A percentile compares a stretch with the other conserved stretches of the same genome.
These are phyloP conservation scores for Paecilomyces variotii DNA, from an alignment of 2,329 filamentous ascomycete genomes.

Conservation along the genomic window DNA sequence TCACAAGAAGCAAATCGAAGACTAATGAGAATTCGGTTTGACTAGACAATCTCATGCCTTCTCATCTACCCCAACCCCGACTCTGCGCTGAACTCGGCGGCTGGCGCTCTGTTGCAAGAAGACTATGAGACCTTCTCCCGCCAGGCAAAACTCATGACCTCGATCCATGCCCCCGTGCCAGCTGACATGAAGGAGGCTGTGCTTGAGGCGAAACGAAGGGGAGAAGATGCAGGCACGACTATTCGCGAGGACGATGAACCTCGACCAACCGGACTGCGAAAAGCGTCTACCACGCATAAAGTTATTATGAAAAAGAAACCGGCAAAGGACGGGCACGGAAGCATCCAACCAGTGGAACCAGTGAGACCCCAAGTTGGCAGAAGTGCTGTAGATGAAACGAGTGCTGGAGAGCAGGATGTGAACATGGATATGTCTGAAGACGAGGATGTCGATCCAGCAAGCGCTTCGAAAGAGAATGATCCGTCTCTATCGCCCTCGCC, in stretches of 20 bases:
- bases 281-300: constrained; percentile 10
- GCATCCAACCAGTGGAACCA: constrained; percentile 3
- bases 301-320: constrained; percentile 25
- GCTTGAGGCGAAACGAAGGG: constrained; percentile 46
- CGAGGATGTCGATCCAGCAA: constrained; percentile 26
- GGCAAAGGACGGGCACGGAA: constrained; percentile 8
- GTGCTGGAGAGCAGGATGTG: constrained; percentile 12
- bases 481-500: constrained; percentile 33
- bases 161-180: constrained; percentile 52
- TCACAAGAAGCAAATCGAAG: background rate
- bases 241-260: constrained; percentile 17
- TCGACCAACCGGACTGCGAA: constrained; percentile 8
- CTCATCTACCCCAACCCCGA: constrained; percentile 58
- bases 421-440: constrained; percentile 17
- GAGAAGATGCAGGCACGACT: constrained; percentile 38
- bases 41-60: constrained; percentile 52
- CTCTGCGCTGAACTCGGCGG: constrained; percentile 54
- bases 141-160: constrained; percentile 54
- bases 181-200: constrained; percentile 37
- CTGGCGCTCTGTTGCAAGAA: constrained; percentile 51
- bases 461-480: constrained; percentile 44
- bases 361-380: constrained; percentile 4
- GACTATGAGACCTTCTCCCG: constrained; percentile 51
- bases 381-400: constrained; percentile 5
- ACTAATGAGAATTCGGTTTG: background rate